These are phyloP conservation scores for Hericium coralloides DNA, from an alignment of 768 basidiomycete species.

Conservation along the genomic window DNA sequence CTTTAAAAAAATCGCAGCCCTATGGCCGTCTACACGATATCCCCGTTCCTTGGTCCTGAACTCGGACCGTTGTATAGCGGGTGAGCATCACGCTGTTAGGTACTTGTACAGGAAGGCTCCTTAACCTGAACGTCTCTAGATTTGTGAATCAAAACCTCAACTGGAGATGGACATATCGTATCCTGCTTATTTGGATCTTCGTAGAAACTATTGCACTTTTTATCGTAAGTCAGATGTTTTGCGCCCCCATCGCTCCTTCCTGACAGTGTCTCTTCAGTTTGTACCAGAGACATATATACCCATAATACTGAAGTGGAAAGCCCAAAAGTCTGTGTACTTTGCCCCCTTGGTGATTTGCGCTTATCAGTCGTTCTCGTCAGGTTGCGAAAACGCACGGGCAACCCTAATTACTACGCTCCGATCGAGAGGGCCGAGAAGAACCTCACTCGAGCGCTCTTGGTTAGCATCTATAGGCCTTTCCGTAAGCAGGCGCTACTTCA, in stretches of 20 bases:
- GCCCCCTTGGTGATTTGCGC: background rate
- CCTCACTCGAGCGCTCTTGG: slow-evolving; percentile 36
- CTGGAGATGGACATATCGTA: slow-evolving; percentile 77
- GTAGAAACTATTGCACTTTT: slow-evolving; percentile 42
- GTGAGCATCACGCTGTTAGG: slow-evolving; percentile 26
- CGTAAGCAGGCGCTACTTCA: slow-evolving; percentile 31
- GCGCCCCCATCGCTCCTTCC: background rate
- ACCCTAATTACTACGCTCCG: slow-evolving; percentile 47
- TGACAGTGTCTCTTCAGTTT: slow-evolving; percentile 26
- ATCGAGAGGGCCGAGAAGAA: slow-evolving; percentile 41
- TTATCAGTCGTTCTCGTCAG: slow-evolving; percentile 20
- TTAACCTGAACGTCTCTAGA: background rate
- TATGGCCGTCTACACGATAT: slow-evolving; percentile 46
- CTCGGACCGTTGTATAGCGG: slow-evolving; percentile 51
- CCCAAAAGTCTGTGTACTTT: slow-evolving; percentile 33
- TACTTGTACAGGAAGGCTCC: background rate
- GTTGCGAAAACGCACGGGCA: slow-evolving; percentile 45
- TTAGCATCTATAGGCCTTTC: slow-evolving; percentile 67
- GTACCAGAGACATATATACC: slow-evolving; percentile 71
- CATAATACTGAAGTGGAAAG: slow-evolving; percentile 52
- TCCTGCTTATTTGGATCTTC: slow-evolving; percentile 62
- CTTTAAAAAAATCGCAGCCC: slow-evolving; percentile 28
- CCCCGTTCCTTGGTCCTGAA: slow-evolving; percentile 50
- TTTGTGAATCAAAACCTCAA: slow-evolving; percentile 32
- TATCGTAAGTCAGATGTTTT: slow-evolving; percentile 27